Evolutionary conservation across 805 yeast genomes (phyloP).

Genomic region (Sugiyamaella qingdaonensis): DNA sequence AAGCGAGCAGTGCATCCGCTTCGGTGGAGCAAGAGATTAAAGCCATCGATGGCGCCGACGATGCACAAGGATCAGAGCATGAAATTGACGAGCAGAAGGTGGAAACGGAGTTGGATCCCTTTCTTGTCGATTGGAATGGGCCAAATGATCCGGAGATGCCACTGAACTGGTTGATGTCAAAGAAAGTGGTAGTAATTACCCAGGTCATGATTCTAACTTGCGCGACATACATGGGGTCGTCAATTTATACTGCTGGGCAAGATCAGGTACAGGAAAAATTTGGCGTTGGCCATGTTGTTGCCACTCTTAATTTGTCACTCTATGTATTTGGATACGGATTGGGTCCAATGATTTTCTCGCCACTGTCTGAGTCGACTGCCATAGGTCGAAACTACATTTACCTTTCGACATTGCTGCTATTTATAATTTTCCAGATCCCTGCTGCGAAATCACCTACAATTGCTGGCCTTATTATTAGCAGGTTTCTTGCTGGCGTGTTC

Average conservation of each 20-base stretch:
- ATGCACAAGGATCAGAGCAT: background rate
- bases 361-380: conserved; percentile 47
- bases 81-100: background rate
- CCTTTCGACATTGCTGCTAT: conserved; percentile 43
- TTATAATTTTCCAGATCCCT: conserved; percentile 52
- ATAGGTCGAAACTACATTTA: conserved; percentile 47
- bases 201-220: conserved; percentile 44
- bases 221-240: conserved; percentile 56
- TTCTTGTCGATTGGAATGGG: conserved; percentile 12
- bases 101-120: conserved; percentile 5
- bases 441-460: conserved; percentile 49
- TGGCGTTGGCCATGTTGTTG: conserved; percentile 44
- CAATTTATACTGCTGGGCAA: conserved; percentile 55
- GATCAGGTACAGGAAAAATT: conserved; percentile 37
- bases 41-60: background rate
- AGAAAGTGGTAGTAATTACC: conserved; percentile 38
- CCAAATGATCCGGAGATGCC: conserved; percentile 37
- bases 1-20: background rate
- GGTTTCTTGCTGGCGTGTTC: conserved; percentile 52
- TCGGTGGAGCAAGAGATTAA: background rate
- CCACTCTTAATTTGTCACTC: conserved; percentile 52
- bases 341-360: conserved; percentile 65
- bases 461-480: conserved; percentile 46
- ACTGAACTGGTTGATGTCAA: conserved; percentile 47
- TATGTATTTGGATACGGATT: conserved; percentile 64